These are phyloP conservation scores for Peterozyma xylosa DNA, from an alignment of 805 yeast species.

Conservation along the genomic window DNA sequence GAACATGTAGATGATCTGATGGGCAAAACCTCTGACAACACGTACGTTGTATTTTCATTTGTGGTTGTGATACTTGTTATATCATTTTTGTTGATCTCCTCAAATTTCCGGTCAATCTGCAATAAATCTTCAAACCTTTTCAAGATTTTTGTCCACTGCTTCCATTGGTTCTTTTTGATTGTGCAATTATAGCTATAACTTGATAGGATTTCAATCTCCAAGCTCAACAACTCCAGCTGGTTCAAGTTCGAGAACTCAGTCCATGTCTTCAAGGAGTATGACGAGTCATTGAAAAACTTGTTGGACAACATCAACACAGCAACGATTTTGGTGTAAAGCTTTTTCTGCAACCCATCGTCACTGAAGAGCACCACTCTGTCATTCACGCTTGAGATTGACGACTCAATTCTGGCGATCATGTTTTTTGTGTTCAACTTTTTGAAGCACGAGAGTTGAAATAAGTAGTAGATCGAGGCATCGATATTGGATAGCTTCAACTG, in stretches of 20 bases:
- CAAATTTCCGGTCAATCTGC: background rate
- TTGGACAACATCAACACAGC: slow-evolving; percentile 4
- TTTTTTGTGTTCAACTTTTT: background rate
- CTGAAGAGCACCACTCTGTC: background rate
- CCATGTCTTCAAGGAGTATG: slow-evolving; percentile 5
- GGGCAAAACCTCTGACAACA: background rate
- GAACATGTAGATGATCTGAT: background rate
- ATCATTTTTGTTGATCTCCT: background rate
- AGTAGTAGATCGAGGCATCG: background rate
- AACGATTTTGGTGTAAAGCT: background rate
- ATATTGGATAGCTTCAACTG: background rate
- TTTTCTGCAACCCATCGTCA: background rate
- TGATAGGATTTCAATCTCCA: slow-evolving; percentile 1
- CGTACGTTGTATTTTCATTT: background rate
- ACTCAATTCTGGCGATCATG: background rate
- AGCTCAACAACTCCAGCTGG: background rate
- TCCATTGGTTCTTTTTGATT: background rate
- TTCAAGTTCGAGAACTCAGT: background rate
- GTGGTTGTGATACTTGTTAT: background rate
- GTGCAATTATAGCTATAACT: background rate
- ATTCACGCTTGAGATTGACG: background rate
- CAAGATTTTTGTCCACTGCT: background rate
- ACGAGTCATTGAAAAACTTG: slow-evolving; percentile 3
- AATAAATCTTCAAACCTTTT: background rate
- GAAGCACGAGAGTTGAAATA: background rate